These are phyloP conservation scores for Candida berthetii DNA, from an alignment of 805 yeast genomes.

Conservation along the genomic window DNA sequence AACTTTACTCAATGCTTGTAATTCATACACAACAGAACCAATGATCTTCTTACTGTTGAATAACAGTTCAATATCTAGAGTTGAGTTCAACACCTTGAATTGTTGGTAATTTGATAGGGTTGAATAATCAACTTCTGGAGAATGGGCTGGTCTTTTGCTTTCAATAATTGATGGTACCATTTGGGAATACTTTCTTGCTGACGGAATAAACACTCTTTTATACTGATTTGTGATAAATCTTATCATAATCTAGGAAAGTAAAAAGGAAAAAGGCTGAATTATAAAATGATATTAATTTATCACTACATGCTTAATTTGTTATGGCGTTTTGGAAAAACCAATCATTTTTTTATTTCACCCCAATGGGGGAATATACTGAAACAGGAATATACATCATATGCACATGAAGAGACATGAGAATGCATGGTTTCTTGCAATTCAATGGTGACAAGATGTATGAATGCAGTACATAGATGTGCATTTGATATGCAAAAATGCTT, in stretches of 20 bases:
- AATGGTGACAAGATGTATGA: no score
- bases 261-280: no score
- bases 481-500: no score
- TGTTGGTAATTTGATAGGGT: slow-evolving; percentile 66
- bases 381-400: no score
- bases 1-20: slow-evolving; percentile 27
- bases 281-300: no score
- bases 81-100: slow-evolving; percentile 47
- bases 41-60: slow-evolving; percentile 45
- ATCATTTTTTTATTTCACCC: no score
- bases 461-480: no score
- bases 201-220: not conserved
- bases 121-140: slow-evolving; percentile 64
- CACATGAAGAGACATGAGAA: no score
- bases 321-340: no score
- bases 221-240: not conserved
- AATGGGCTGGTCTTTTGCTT: slow-evolving; percentile 21
- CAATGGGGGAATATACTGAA: no score
- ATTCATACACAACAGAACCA: slow-evolving; percentile 49
- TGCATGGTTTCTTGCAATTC: no score
- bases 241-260: not conserved
- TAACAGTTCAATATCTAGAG: slow-evolving; percentile 43
- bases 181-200: not conserved
- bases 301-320: no score
- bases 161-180: slow-evolving; percentile 20